phyloP scores from a whole-genome alignment of 805 yeast genomes.

The Nakazawaea populi region DNA sequence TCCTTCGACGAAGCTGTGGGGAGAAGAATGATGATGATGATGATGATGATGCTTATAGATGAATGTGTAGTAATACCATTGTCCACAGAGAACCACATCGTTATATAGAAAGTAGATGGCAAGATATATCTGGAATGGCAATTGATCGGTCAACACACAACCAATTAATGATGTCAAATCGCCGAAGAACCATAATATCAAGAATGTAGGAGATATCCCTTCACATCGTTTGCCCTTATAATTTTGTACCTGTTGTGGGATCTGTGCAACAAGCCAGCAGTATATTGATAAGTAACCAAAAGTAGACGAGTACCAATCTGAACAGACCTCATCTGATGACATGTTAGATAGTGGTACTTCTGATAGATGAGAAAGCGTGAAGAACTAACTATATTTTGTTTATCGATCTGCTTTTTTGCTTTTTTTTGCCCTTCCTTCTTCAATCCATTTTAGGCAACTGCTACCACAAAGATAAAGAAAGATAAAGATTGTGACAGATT shows the following conservation, averaged over 20 bases:
- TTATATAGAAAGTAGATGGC: slow-evolving; percentile 70
- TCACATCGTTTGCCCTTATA: slow-evolving; percentile 23
- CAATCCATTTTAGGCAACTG: too few relatives aligned
- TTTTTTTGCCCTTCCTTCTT: too few relatives aligned
- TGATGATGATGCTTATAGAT: background rate
- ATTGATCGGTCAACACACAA: slow-evolving; percentile 68
- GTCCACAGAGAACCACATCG: slow-evolving; percentile 62
- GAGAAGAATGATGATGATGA: background rate
- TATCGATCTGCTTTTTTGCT: too few relatives aligned
- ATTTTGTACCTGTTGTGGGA: slow-evolving; percentile 30
- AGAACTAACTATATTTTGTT: too few relatives aligned
- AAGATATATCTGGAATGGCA: slow-evolving; percentile 72
- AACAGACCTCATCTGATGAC: background rate
- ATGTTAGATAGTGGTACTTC: background rate
- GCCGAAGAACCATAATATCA: slow-evolving; percentile 27
- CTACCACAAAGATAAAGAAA: too few relatives aligned
- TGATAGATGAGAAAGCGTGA: too few relatives aligned
- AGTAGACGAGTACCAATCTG: slow-evolving; percentile 12
- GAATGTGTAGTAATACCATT: slow-evolving; percentile 41
- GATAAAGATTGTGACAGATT: too few relatives aligned
- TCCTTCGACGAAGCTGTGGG: too few relatives aligned
- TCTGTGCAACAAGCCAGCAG: slow-evolving; percentile 29
- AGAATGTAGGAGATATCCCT: slow-evolving; percentile 24
- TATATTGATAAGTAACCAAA: slow-evolving; percentile 24
- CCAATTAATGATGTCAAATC: slow-evolving; percentile 44